Base-by-base conservation (phyloP, 352 stramenopile species). In the Pythium plurisporium region DNA sequence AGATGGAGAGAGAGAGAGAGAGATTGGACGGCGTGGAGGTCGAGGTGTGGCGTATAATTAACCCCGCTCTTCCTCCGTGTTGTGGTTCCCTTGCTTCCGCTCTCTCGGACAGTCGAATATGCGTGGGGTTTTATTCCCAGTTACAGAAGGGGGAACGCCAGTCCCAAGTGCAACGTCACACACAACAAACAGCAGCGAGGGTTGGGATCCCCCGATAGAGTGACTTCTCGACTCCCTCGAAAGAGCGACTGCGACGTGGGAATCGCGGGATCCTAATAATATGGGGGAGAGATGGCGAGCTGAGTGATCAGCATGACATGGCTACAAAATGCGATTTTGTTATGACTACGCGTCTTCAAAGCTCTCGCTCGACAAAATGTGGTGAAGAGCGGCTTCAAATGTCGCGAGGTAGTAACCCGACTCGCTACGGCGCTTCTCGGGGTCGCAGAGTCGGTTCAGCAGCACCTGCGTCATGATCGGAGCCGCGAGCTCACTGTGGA, bases 341-440 rank as follows among this genome's bases (percentile, higher is more conserved):
- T n/a, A n/a, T n/a, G n/a, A 66, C 55, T 50, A 60, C 6, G 50
- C 40, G 14, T 69, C 67, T 33, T 30, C 48, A 54, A 64, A 70
- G 41, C 74, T 67, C 60, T 89, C 72, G 10, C 72, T 67, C 23
- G 82, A 92, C 19, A 92, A 53, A 48, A 92, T 92, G 64, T 92
- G 78, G 55, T 92, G 79, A 49, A 92, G 45, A 27, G 82, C 82
- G 2, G 82, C 84, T 53, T 94, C 84, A 51, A 87, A 94, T 4
- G 84, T 92, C 5, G 84, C 84, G 5, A 94, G 64, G 61, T 92
- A 94, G 65, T 94, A 94, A n/a, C 84, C 84, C n/a, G 76, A 87
- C 66, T 94, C 82, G 42, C 82, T 91, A 22, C 79, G 78, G 11
- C 84, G 80, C 66, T 92, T 91, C 61, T 94, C 84, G 5, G 80